Evolutionary conservation across 495 filamentous ascomycete species (phyloP), one percentile per base, ranked within the genome.

Genomic region (Massariosphaeria phaeospora): DNA sequence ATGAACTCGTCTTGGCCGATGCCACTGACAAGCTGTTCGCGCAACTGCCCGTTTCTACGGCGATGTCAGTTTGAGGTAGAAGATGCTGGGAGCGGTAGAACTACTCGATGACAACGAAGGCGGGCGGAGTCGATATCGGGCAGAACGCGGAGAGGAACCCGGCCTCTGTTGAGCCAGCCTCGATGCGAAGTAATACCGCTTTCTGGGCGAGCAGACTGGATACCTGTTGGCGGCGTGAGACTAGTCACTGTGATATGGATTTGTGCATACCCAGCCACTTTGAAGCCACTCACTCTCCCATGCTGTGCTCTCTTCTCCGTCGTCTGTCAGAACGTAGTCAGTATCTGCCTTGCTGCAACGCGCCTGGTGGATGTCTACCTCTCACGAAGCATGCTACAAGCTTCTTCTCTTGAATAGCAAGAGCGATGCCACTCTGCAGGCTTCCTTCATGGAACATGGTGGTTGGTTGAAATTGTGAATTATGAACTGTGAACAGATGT

Each of bases 231-330:
- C 3, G 8, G 17, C 15, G n/a, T 27, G 7, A 26, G 11, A 8
- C 13, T 27, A 3, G 13, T 3, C 6, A 9, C 18, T 24, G 30
- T 24, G 5, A 33, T 20, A 10, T 46, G 5, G 7, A 7, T 31
- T 25, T 23, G 40, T 1, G 20, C 59, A 55, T 68, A 88, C 85
- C 48, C 79, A 73, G 11, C 77, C 70, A 56, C 84, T 79, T 12
- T 68, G 64, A 15, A 94, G 78, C 63, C 83, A 89, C 15, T 86
- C 81, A 33, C 82, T 64, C 67, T 96, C 87, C 91, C 91, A 97
- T 53, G 66, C 66, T 39, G 68, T 62, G 67, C 86, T 89, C 62
- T 84, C 80, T 38, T 79, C 67, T 15, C 73, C 72, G 36, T 79
- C 78, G 66, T 95, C 89, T 86, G 60, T 20, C 24, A n/a, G 1